Conservation (phyloP, 2,329 filamentous ascomycete genomes). For the Westerdykella aurantiaca region DNA sequence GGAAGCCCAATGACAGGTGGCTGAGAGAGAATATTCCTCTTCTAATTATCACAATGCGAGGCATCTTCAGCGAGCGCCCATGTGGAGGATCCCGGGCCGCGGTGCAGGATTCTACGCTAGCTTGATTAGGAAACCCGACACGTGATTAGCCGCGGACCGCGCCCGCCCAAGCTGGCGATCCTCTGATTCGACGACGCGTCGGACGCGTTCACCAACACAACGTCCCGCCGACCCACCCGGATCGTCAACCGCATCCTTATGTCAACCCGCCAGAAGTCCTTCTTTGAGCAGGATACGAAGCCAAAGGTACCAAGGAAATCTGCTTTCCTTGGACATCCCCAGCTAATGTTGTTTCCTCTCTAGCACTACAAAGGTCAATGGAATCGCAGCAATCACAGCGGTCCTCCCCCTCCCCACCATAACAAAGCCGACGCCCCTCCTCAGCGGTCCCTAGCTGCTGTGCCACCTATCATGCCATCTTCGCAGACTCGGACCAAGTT, state of each 20-base stretch:
- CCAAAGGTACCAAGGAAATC: conserved; percentile 30
- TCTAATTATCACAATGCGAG: too few species aligned
- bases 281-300: conserved; percentile 46
- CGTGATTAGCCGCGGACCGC: too few species aligned
- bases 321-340: neutral
- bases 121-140: too few species aligned
- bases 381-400: conserved; percentile 28
- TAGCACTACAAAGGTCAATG: conserved; percentile 33
- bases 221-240: conserved; percentile 1
- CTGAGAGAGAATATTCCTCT: too few species aligned
- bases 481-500: conserved; percentile 51
- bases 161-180: too few species aligned
- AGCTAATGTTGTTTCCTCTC: neutral
- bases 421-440: conserved; percentile 21
- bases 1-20: too few species aligned
- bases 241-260: conserved; percentile 24
- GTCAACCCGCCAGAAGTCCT: conserved; percentile 46
- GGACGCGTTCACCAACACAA: conserved; percentile 1
- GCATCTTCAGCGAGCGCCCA: neutral
- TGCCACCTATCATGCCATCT: conserved; percentile 45
- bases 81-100: neutral
- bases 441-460: conserved; percentile 29
- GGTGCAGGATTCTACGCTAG: neutral
- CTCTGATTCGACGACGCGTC: conserved; percentile 1
- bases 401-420: conserved; percentile 17